Evolutionary conservation across 495 filamentous ascomycete species (phyloP), one percentile per base, ranked within the genome.

Genomic region (Aspergillus kassunensis): DNA sequence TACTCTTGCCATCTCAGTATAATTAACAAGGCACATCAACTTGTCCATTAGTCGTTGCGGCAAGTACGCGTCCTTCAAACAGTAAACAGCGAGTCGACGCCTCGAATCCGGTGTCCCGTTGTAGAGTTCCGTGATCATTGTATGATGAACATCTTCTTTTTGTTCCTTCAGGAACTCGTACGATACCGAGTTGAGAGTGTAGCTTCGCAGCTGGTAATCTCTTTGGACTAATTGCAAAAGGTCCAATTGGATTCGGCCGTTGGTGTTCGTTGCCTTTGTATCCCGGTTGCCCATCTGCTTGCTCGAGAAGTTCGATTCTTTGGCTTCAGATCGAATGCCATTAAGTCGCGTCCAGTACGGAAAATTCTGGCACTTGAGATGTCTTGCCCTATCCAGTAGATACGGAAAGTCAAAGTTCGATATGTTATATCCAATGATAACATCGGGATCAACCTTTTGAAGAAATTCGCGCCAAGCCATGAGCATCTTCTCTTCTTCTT

Each of bases 381-480:
- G 82, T 51, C 82, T 88, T 16, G 93, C 93, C 16, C 93, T 84
- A 21, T 96, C 88, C 16, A 99, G 78, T 4, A 99, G 81, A 63
- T 99, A 99, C 3, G 93, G 91, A 58, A 99, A 96, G 71, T 99
- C 93, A 72, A 99, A 99, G 69, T 99, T 99, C 59, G 88, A 76
- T 71, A 96, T 97, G 66, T 99, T 99, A 80, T 99, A 99, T 37
- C 93, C 93, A 53, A 93, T 99, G 60, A 99, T 97, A 23, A 99
- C 84, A 69, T 99, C 93, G 0, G 93, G 92, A 59, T 99, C 93
- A 2, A 93, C 93, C 63, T 89, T 84, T 41, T 91, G 78, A 4
- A 99, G 68, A 58, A 99, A 99, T 42, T 95, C 79, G 56, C 82
- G 82, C 93, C 93, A 99, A 18, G 79, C 80, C 70, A 82, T 79